These are phyloP conservation scores for Galerina sulciceps DNA, from an alignment of 768 basidiomycete genomes.

Conservation along the genomic window DNA sequence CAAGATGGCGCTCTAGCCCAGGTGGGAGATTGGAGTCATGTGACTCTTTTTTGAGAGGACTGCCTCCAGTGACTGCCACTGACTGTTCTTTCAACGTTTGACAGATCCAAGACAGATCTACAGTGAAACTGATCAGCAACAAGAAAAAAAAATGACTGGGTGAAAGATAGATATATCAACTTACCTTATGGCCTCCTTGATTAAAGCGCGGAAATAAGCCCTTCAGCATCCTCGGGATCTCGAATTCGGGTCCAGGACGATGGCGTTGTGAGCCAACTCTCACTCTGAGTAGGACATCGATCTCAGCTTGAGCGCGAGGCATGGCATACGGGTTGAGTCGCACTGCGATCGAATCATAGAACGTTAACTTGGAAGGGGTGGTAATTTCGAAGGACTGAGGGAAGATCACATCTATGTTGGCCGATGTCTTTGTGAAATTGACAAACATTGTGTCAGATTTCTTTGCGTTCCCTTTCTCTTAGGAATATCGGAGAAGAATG, in stretches of 20 bases:
- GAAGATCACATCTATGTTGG: conserved; percentile 14
- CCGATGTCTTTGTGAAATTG: conserved; percentile 14
- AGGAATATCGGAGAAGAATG: background rate
- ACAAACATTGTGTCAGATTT: too few relatives aligned
- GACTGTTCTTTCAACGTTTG: too few relatives aligned
- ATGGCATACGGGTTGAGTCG: conserved; percentile 31
- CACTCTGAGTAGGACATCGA: conserved; percentile 35
- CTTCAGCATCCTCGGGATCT: conserved; percentile 29
- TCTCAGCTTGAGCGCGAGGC: conserved; percentile 37
- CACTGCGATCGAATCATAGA: conserved; percentile 35
- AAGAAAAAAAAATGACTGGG: background rate
- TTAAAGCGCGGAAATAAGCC: conserved; percentile 27
- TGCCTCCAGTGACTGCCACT: too few relatives aligned
- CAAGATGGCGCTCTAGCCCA: too few relatives aligned
- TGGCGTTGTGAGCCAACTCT: conserved; percentile 7
- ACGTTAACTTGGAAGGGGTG: background rate
- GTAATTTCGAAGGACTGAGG: background rate
- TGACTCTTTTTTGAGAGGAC: too few relatives aligned
- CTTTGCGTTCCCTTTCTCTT: too few relatives aligned
- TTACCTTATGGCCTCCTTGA: conserved; percentile 29
- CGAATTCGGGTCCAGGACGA: conserved; percentile 35
- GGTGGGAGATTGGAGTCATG: too few relatives aligned
- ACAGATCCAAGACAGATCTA: too few relatives aligned
- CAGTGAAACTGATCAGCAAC: conserved; percentile 35
- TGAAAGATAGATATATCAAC: too few relatives aligned